Conservation (phyloP, 2,329 filamentous ascomycete species). For the Pseudodiploospora longispora region DNA sequence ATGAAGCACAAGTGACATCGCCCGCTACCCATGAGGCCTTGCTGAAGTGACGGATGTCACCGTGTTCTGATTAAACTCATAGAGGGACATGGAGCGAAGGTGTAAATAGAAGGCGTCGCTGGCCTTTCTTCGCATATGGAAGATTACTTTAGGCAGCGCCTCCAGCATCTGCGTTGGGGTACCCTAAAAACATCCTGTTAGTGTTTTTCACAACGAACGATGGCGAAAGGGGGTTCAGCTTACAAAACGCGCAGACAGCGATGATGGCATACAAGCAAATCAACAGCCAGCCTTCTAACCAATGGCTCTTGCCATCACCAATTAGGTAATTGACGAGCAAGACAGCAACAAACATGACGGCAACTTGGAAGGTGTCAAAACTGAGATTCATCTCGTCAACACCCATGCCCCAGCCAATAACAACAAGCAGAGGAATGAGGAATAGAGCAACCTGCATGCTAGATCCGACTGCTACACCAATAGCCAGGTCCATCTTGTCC, state of each 20-base stretch:
- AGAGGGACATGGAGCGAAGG: no score
- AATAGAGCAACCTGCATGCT: slow-evolving; percentile 78
- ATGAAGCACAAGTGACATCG: no score
- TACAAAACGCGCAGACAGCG: slow-evolving; percentile 57
- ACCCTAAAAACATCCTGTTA: slow-evolving; percentile 2
- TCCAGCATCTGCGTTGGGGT: slow-evolving; percentile 5
- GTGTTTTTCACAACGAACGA: neutral
- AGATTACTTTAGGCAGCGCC: neutral
- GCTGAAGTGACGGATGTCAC: no score
- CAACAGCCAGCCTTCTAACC: slow-evolving; percentile 68
- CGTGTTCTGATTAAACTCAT: no score
- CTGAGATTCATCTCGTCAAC: slow-evolving; percentile 69
- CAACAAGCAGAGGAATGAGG: slow-evolving; percentile 66
- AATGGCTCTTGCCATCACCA: slow-evolving; percentile 74
- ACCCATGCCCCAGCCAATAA: slow-evolving; percentile 70
- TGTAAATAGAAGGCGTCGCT: no score
- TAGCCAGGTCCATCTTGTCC: slow-evolving; percentile 79
- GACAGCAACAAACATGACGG: slow-evolving; percentile 74
- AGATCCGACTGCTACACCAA: slow-evolving; percentile 71
- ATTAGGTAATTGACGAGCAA: slow-evolving; percentile 83
- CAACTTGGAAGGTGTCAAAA: slow-evolving; percentile 85
- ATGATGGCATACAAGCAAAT: slow-evolving; percentile 77
- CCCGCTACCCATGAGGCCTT: no score
- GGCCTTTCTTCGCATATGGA: no score
- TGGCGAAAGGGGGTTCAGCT: slow-evolving; percentile 21